These are phyloP conservation scores for Aspergillus aculeatinus DNA, from an alignment of 2,329 filamentous ascomycete genomes.

Conservation along the genomic window DNA sequence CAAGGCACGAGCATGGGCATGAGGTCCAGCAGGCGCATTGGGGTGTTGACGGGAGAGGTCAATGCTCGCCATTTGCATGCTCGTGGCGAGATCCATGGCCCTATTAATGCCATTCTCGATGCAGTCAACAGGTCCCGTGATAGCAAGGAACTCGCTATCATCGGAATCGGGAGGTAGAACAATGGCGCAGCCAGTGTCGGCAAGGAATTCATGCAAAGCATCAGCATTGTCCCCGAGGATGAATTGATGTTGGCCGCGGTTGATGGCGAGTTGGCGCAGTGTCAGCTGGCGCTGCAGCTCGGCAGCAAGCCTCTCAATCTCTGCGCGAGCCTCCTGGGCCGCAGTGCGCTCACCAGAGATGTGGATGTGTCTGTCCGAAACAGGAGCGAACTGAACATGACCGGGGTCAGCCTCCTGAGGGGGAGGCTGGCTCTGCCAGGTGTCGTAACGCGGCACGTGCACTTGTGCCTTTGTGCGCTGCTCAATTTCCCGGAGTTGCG, in stretches of 20 bases:
- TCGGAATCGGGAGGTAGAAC: slow-evolving; percentile 73
- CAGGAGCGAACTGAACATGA: slow-evolving; percentile 69
- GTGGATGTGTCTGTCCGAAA: slow-evolving; percentile 74
- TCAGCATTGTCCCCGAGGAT: slow-evolving; percentile 83
- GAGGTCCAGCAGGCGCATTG: slow-evolving; percentile 68
- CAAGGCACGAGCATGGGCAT: slow-evolving; percentile 78
- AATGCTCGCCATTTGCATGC: slow-evolving; percentile 79
- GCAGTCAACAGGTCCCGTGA: slow-evolving; percentile 75
- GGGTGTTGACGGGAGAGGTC: slow-evolving; percentile 79
- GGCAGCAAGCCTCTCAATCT: slow-evolving; percentile 75
- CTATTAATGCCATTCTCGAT: slow-evolving; percentile 75
- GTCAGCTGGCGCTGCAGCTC: slow-evolving; percentile 74
- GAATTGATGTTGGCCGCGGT: slow-evolving; percentile 88
- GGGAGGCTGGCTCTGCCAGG: slow-evolving; percentile 66
- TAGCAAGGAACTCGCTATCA: slow-evolving; percentile 78
- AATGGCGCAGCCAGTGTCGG: slow-evolving; percentile 85
- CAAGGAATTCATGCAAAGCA: slow-evolving; percentile 80
- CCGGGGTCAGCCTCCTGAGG: slow-evolving; percentile 62
- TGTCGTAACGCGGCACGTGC: slow-evolving; percentile 78
- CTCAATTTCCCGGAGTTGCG: slow-evolving; percentile 66
- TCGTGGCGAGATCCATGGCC: slow-evolving; percentile 83
- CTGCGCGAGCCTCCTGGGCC: slow-evolving; percentile 74
- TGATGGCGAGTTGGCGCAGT: slow-evolving; percentile 76
- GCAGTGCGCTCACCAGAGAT: slow-evolving; percentile 82
- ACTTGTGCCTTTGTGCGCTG: slow-evolving; percentile 73